Base-by-base conservation (phyloP, 345 rosid genomes). In the Camelina hispida region DNA sequence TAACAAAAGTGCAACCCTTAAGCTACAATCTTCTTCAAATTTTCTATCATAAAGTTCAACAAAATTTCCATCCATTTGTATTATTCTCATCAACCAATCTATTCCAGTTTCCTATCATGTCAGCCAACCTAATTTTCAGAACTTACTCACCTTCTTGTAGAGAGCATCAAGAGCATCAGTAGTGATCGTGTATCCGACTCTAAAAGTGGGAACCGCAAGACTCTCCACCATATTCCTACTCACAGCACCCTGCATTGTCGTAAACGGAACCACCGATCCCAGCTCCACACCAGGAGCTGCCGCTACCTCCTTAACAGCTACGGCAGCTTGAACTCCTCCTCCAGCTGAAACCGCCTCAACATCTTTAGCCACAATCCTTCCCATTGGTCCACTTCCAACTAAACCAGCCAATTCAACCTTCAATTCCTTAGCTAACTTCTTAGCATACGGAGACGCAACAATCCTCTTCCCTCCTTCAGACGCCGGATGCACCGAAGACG, bases 361-460 rank as follows among this genome's bases (percentile, higher is more conserved):
- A 73, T 95, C 97, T 81, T 93, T 91, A 34, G 98, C 96, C 72
- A 93, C 98, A 80, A 93, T 91, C 79, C 98, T 91, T 17, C 98
- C 98, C 85, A 80, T 62, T 0, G 98, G 98, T 1, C 98, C 98
- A 84, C 88, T 89, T 35, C 96, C 97, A 57, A 77, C 80, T 5
- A 95, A 70, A 70, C 67, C 76, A 70, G 66, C 84, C 78, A 95
- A 77, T 46, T 91, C 97, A 69, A 91, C 83, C 58, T 95, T 92
- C 85, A 92, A 74, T 54, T 94, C 98, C 73, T 89, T 92, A 0
- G 96, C 96, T 71, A 88, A 72, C 81, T 88, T 95, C 87, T 92
- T 92, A 8, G 96, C 97, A 42, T 87, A 91, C 0, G 98, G 94
- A 13, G 97, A 93, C 4, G 93, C 97, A 83, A 93, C 94, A 47